phyloP scores from a whole-genome alignment of 257 asterid genomes.

The Jasminum sambac region DNA sequence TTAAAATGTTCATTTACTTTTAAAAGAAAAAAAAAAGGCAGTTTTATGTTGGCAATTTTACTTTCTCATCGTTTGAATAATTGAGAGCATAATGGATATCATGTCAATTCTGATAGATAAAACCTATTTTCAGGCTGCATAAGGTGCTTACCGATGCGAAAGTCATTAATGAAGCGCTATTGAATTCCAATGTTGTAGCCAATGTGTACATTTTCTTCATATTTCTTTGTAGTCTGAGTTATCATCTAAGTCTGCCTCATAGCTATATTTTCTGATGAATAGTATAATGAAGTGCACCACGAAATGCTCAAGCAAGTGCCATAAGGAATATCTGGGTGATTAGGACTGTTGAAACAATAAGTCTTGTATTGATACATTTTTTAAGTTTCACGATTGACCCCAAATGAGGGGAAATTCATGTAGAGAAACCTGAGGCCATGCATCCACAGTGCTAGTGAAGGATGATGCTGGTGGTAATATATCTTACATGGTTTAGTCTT shows the following conservation, averaged over 20 bases:
- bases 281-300: background rate
- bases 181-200: no score
- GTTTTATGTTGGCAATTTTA: background rate
- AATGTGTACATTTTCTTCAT: background rate
- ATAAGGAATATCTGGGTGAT: background rate
- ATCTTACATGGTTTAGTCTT: no score
- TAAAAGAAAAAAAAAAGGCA: background rate
- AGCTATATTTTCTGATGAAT: background rate
- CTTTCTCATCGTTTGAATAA: background rate
- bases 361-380: background rate
- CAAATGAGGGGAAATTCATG: no score
- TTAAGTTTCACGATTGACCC: background rate
- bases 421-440: no score
- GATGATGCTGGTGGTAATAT: background rate
- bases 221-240: no score
- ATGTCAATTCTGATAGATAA: background rate
- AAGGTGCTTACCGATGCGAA: background rate
- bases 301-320: background rate
- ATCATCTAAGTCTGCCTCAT: no score
- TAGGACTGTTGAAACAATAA: background rate
- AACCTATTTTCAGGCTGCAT: background rate
- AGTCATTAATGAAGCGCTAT: no score
- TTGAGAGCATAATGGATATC: background rate
- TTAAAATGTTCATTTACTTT: background rate
- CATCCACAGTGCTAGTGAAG: slow-evolving; percentile 2